These are phyloP conservation scores for Abelmoschus esculentus DNA, from an alignment of 345 rosid genomes.

Conservation along the genomic window DNA sequence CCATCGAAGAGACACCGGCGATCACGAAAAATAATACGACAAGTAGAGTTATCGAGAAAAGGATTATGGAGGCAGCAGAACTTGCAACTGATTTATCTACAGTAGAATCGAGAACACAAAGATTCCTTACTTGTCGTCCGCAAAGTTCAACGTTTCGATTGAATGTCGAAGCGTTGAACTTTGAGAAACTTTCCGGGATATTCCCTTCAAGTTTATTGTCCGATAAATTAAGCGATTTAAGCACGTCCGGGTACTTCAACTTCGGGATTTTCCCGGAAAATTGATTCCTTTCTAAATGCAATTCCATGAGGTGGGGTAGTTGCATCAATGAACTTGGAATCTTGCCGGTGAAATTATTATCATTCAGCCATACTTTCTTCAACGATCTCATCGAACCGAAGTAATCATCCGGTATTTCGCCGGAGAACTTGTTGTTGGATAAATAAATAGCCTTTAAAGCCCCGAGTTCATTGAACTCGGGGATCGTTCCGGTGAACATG, in stretches of 20 bases:
- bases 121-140: conserved; percentile 33
- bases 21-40: conserved; percentile 22
- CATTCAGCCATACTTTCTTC: conserved; percentile 51
- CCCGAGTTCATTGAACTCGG: conserved; percentile 44
- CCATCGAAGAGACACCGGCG: conserved; percentile 14
- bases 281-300: conserved; percentile 55
- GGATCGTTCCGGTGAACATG: conserved; percentile 52
- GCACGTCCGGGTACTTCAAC: conserved; percentile 12
- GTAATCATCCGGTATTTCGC: conserved; percentile 41
- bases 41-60: neutral
- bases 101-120: conserved; percentile 15
- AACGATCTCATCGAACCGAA: conserved; percentile 44
- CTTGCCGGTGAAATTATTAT: conserved; percentile 45
- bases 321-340: conserved; percentile 44
- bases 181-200: conserved; percentile 34
- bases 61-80: neutral
- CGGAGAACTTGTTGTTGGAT: conserved; percentile 51
- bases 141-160: conserved; percentile 40
- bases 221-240: conserved; percentile 40
- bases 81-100: neutral
- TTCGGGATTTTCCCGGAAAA: conserved; percentile 61
- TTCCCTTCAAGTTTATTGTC: conserved; percentile 54
- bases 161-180: conserved; percentile 26
- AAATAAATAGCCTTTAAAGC: conserved; percentile 42
- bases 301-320: conserved; percentile 41